phyloP scores from a whole-genome alignment of 1,284 basidiomycete species.

The Trichosporon asahii region DNA sequence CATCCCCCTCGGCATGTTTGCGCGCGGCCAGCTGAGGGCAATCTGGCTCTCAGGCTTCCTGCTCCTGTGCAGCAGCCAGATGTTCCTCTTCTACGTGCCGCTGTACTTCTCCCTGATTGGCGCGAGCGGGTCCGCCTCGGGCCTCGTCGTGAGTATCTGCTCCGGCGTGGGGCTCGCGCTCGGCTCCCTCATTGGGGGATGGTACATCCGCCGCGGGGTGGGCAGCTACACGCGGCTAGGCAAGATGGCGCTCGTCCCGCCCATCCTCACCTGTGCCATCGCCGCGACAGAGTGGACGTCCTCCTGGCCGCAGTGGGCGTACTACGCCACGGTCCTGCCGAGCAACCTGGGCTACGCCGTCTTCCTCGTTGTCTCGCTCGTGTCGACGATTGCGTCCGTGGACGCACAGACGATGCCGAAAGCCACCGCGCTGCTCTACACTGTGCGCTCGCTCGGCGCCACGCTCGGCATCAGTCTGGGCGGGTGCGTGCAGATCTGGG shows the following conservation, averaged over 20 bases:
- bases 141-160: slow-evolving; percentile 59
- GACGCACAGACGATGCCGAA: slow-evolving; percentile 49
- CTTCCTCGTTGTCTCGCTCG: slow-evolving; percentile 45
- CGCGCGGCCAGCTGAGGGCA: slow-evolving; percentile 62
- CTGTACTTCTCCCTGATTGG: slow-evolving; percentile 49
- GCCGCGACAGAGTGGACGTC: slow-evolving; percentile 43
- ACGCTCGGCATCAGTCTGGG: slow-evolving; percentile 48
- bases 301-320: slow-evolving; percentile 39
- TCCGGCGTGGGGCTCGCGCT: slow-evolving; percentile 77
- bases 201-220: slow-evolving; percentile 56
- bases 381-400: slow-evolving; percentile 46
- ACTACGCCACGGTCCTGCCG: slow-evolving; percentile 46
- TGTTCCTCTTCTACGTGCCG: slow-evolving; percentile 58
- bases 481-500: slow-evolving; percentile 46
- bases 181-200: slow-evolving; percentile 81
- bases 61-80: slow-evolving; percentile 65
- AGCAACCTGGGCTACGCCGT: slow-evolving; percentile 48
- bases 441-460: slow-evolving; percentile 45
- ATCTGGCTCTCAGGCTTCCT: slow-evolving; percentile 43
- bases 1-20: slow-evolving; percentile 72
- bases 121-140: slow-evolving; percentile 42
- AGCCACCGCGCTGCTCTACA: slow-evolving; percentile 51
- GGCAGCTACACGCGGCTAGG: slow-evolving; percentile 43
- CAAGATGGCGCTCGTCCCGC: slow-evolving; percentile 36
- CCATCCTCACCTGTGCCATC: slow-evolving; percentile 30